phyloP scores from a whole-genome alignment of 2,329 filamentous ascomycete species.

The Huntiella abstrusa region DNA sequence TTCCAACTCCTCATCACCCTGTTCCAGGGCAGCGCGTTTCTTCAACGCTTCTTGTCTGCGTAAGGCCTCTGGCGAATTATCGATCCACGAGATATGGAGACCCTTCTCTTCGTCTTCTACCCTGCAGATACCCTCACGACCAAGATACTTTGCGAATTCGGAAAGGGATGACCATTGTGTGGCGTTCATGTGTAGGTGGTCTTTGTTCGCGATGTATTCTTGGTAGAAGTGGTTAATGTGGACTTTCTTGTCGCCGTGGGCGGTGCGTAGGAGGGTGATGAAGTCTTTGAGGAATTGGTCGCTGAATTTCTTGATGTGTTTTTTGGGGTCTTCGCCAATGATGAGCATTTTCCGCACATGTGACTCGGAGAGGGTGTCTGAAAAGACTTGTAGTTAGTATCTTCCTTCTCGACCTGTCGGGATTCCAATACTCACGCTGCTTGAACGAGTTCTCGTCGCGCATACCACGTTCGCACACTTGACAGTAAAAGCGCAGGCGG shows the following conservation, averaged over 20 bases:
- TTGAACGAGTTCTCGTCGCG: conserved; percentile 13
- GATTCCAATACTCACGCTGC: conserved; percentile 10
- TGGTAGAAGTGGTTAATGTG: conserved; percentile 90
- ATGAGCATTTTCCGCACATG: conserved; percentile 81
- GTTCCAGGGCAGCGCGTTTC: conserved; percentile 71
- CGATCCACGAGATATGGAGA: conserved; percentile 73
- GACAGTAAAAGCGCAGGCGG: conserved; percentile 80
- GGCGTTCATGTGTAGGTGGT: conserved; percentile 85
- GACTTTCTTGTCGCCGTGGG: conserved; percentile 79
- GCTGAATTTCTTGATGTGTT: conserved; percentile 65
- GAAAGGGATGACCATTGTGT: conserved; percentile 78
- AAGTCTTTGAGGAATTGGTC: conserved; percentile 70
- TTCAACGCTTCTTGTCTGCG: conserved; percentile 61
- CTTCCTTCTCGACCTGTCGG: background rate
- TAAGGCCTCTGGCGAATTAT: conserved; percentile 75
- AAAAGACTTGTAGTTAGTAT: conserved; percentile 27
- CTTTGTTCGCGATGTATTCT: conserved; percentile 71
- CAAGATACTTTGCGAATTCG: conserved; percentile 76
- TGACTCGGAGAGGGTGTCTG: conserved; percentile 66
- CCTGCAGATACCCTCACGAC: conserved; percentile 68
- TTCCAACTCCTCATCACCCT: conserved; percentile 79
- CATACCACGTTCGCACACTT: conserved; percentile 43
- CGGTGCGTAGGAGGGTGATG: conserved; percentile 54
- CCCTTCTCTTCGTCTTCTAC: conserved; percentile 84
- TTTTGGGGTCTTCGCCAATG: conserved; percentile 73